Evolutionary conservation across 1,139 yeast genomes (phyloP), one percentile per base, ranked within the genome.

Genomic region (Meyerozyma smithsonii): DNA sequence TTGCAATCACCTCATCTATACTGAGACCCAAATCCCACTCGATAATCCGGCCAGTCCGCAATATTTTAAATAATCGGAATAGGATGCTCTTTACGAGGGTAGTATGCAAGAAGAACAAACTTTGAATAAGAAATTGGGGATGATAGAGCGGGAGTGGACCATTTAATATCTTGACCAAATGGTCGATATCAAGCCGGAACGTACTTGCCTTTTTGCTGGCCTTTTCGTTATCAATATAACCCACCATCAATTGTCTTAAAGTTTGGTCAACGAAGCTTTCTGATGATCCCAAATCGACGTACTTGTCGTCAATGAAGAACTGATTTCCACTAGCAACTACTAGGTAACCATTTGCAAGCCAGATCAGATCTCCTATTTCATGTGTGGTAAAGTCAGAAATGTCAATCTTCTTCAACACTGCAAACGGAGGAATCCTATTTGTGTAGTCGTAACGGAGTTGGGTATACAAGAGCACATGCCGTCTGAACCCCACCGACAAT

Each of bases 101-200:
- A 8, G 74, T 49, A 49, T 84, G 81, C 26, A 81, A 83, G 51
- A 79, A 76, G 52, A 84, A 82, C 14, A 90, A 59, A 4, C 84
- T 68, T 56, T 90, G 97, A 38, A 89, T 83, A 33, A 92, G 63
- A 44, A 88, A 74, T 58, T 89, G 96, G 0, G 98, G 98, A 54
- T 92, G 97, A 52, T 86, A 92, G 1, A 89, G 64, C 0, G 97
- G 97, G 26, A 92, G 60, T 0, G 95, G 94, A 21, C 97, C 96
- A 61, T 89, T 89, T 40, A 92, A 63, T 1, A 88, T 81, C 14
- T 87, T 67, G 35, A 85, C 86, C 42, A 89, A 69, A 51, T 86
- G 76, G 23, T 63, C 58, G 17, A 69, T 60, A 42, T 64, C 69
- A 42, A 55, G 63, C n/a, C 41, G 42, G 16, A 44, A 30, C 16